A percentile compares a stretch with the other conserved stretches of the same genome.
Evolutionary conservation across 2,329 filamentous ascomycete genomes (phyloP).

Genomic region (Fusarium pseudograminearum): DNA sequence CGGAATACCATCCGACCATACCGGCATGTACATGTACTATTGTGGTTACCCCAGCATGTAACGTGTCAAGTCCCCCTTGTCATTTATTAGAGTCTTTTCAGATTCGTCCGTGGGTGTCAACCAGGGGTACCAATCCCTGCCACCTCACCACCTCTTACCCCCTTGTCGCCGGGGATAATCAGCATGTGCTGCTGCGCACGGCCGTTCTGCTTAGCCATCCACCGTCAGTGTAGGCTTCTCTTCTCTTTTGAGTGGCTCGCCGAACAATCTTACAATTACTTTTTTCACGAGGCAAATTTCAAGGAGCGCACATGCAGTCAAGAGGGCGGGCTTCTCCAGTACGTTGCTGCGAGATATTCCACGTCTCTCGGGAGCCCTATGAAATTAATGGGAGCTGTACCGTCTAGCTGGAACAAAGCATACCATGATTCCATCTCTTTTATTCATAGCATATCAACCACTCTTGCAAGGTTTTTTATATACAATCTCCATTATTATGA

Average conservation of each 20-base stretch:
- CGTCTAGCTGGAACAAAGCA: slow-evolving; percentile 4
- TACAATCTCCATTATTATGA: slow-evolving; percentile 28
- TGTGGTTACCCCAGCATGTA: slow-evolving; percentile 36
- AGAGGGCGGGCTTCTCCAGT: background rate
- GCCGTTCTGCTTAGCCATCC: slow-evolving; percentile 13
- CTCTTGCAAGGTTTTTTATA: slow-evolving; percentile 15
- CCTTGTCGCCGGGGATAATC: slow-evolving; percentile 39
- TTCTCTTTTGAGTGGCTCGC: slow-evolving; percentile 20
- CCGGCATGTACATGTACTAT: background rate
- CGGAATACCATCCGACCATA: slow-evolving; percentile 5
- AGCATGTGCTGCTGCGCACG: slow-evolving; percentile 22
- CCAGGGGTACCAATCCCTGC: slow-evolving; percentile 21
- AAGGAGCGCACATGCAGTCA: background rate
- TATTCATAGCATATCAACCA: slow-evolving; percentile 1
- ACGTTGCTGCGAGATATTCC: slow-evolving; percentile 1
- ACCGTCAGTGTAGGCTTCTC: slow-evolving; percentile 28
- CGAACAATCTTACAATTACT: slow-evolving; percentile 4
- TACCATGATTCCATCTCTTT: slow-evolving; percentile 18
- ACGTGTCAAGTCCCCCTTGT: slow-evolving; percentile 39
- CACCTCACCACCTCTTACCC: slow-evolving; percentile 28
- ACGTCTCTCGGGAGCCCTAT: slow-evolving; percentile 15
- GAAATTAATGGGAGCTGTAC: background rate
- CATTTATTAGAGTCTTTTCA: slow-evolving; percentile 33
- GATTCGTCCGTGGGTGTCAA: slow-evolving; percentile 25
- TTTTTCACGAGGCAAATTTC: background rate